Conservation (phyloP, 371 early-diverging fungal genomes). For the Mortierella polycephala region DNA sequence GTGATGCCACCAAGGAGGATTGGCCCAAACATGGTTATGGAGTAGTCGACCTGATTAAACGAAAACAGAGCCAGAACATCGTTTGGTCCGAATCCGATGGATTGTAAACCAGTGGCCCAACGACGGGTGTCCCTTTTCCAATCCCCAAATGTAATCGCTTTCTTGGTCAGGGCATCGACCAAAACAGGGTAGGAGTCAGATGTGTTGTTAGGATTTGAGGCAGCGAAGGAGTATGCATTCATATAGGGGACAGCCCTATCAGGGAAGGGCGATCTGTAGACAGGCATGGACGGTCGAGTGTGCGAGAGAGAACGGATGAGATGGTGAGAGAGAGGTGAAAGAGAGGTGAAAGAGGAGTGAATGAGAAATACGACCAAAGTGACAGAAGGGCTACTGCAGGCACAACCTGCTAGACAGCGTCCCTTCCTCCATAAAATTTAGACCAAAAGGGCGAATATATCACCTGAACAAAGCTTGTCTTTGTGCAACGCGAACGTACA, state of each 20-base stretch:
- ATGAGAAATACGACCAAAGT: no score
- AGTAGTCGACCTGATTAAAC: slow-evolving; percentile 74
- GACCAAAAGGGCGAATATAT: no score
- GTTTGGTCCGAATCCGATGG: slow-evolving; percentile 66
- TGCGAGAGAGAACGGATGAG: no score
- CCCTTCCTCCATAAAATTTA: no score
- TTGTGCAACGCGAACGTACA: no score
- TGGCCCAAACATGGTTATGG: slow-evolving; percentile 60
- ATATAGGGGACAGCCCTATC: slow-evolving; percentile 16
- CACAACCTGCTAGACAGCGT: no score
- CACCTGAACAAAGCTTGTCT: no score
- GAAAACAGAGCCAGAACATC: slow-evolving; percentile 76
- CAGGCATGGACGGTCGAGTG: slow-evolving; percentile 1
- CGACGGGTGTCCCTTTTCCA: slow-evolving; percentile 59
- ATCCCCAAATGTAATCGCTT: slow-evolving; percentile 66
- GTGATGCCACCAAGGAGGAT: slow-evolving; percentile 69
- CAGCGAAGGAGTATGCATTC: slow-evolving; percentile 20
- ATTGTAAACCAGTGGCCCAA: slow-evolving; percentile 74
- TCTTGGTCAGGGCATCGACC: slow-evolving; percentile 63
- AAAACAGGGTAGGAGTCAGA: slow-evolving; percentile 47
- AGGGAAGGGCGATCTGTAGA: slow-evolving; percentile 22
- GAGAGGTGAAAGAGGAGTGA: neutral
- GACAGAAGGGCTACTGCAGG: no score
- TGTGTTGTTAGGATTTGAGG: slow-evolving; percentile 50
- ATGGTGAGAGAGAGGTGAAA: neutral